These are phyloP conservation scores for Rhodotorula sp. DNA, from an alignment of 1,284 basidiomycete genomes.

Conservation along the genomic window DNA sequence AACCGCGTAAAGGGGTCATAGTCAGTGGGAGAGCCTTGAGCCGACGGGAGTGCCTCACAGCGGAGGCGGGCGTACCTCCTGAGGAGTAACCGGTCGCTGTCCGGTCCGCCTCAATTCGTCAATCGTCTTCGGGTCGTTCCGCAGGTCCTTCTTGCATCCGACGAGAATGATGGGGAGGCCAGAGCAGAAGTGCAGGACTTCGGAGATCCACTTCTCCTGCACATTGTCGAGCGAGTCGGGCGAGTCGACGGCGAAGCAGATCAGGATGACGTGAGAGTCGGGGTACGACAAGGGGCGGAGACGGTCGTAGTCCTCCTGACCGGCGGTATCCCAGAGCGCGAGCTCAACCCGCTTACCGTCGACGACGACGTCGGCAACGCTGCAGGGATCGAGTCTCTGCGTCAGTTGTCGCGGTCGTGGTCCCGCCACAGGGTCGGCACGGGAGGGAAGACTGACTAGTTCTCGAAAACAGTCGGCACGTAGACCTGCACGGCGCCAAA, in stretches of 20 bases:
- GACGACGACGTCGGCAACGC: conserved; percentile 79
- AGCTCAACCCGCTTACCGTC: conserved; percentile 90
- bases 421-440: not conserved
- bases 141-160: conserved; percentile 89
- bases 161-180: conserved; percentile 89
- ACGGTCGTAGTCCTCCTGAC: conserved; percentile 97
- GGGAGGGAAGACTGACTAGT: conserved; percentile 55
- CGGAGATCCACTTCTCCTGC: conserved; percentile 97
- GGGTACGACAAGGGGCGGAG: conserved; percentile 92
- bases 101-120: conserved; percentile 93
- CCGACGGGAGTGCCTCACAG: not conserved
- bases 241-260: conserved; percentile 96
- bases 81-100: conserved; percentile 73
- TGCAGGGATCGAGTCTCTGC: conserved; percentile 13
- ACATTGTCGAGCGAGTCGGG: conserved; percentile 93
- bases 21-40: not conserved
- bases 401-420: not conserved
- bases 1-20: not conserved
- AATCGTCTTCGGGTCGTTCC: conserved; percentile 79
- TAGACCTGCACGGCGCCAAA: conserved; percentile 65
- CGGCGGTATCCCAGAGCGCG: conserved; percentile 96
- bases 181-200: conserved; percentile 96
- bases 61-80: conserved; percentile 48
- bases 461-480: conserved; percentile 94
- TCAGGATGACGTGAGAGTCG: conserved; percentile 92